These are phyloP conservation scores for Chrysopogon serrulatus DNA, from an alignment of 176 grass and related monocot species.

Conservation along the genomic window DNA sequence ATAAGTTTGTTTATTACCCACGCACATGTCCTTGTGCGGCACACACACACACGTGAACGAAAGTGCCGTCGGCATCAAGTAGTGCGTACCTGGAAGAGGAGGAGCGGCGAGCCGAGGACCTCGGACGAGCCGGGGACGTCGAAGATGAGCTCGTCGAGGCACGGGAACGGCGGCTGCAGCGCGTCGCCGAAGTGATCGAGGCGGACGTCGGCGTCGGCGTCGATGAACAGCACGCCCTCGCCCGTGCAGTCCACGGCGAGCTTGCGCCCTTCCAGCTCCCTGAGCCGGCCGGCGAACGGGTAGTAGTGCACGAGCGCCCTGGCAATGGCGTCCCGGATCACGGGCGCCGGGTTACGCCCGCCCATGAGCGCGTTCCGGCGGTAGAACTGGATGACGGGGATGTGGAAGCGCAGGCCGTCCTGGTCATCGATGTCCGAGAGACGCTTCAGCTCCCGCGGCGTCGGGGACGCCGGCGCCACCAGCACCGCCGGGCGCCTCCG, in stretches of 20 bases:
- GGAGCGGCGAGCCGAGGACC: conserved; percentile 51
- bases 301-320: conserved; percentile 75
- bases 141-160: conserved; percentile 64
- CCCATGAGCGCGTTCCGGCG: conserved; percentile 26
- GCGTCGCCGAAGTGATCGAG: conserved; percentile 72
- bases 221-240: conserved; percentile 76
- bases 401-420: conserved; percentile 77
- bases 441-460: conserved; percentile 65
- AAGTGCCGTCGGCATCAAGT: background rate
- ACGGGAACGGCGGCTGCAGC: conserved; percentile 70
- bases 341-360: conserved; percentile 43
- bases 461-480: conserved; percentile 51
- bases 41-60: background rate
- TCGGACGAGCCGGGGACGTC: conserved; percentile 56
- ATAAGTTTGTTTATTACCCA: no score
- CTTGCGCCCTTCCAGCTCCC: conserved; percentile 54
- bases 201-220: conserved; percentile 63
- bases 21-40: background rate
- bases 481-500: conserved; percentile 39
- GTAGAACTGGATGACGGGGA: conserved; percentile 88
- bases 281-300: conserved; percentile 73
- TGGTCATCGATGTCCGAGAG: conserved; percentile 93
- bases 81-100: conserved; percentile 55
- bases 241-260: conserved; percentile 84
- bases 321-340: conserved; percentile 62